phyloP scores from a whole-genome alignment of 179 eudicot genomes.

The Corrigiola litoralis region DNA sequence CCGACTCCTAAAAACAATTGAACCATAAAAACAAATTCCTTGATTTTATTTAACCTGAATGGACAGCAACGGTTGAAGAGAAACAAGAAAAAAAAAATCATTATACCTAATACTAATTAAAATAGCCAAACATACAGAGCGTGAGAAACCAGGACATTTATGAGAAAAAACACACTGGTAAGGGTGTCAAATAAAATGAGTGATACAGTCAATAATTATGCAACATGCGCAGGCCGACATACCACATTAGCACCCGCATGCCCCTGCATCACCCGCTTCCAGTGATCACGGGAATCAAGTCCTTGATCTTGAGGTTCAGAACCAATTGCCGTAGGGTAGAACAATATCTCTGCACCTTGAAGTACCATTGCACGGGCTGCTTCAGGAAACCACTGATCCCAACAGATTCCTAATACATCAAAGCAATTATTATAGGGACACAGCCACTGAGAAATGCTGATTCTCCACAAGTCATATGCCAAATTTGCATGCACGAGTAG shows the following conservation, averaged over 20 bases:
- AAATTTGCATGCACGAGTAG: neutral
- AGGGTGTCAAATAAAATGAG: neutral
- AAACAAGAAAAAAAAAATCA: neutral
- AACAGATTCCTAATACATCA: conserved; percentile 66
- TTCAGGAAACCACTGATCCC: conserved; percentile 99
- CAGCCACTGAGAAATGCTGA: neutral
- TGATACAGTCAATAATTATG: neutral
- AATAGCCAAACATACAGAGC: neutral
- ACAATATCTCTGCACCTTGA: conserved; percentile 95
- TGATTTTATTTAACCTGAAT: neutral
- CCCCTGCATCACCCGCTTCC: conserved; percentile 99
- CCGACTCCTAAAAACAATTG: neutral
- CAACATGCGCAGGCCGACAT: conserved; percentile 13
- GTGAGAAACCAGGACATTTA: neutral
- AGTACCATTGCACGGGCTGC: conserved; percentile 95
- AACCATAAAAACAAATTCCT: neutral
- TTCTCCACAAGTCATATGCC: neutral
- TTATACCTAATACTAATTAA: no score
- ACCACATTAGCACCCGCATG: conserved; percentile 99
- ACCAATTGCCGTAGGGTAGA: conserved; percentile 97
- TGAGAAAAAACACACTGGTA: neutral
- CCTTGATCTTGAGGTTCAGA: conserved; percentile 96
- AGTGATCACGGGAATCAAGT: conserved; percentile 92
- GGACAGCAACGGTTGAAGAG: neutral
- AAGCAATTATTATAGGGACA: neutral